Evolutionary conservation across 2,329 filamentous ascomycete genomes (phyloP).

Genomic region (Pleomassaria siparia): DNA sequence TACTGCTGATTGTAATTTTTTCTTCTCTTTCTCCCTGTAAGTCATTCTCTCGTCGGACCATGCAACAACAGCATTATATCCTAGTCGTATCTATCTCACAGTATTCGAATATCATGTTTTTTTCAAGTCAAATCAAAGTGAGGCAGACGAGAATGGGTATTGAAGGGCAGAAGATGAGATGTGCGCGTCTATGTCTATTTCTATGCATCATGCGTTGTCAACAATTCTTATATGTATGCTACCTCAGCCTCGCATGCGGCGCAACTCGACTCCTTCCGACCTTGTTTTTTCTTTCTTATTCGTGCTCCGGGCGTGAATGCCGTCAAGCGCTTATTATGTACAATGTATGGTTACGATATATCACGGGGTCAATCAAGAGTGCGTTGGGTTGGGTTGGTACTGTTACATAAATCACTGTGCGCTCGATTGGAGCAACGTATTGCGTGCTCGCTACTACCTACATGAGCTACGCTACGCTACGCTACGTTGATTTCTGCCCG

Average conservation of each 20-base stretch:
- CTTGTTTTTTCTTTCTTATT: neutral
- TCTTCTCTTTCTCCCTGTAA: neutral
- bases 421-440: no score
- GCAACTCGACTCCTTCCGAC: neutral
- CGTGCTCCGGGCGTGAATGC: neutral
- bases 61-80: conserved; percentile 16
- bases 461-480: no score
- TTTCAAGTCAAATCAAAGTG: conserved; percentile 4
- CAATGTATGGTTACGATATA: neutral
- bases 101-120: conserved; percentile 1
- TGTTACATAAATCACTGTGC: neutral
- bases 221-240: neutral
- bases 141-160: neutral
- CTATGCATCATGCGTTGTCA: neutral
- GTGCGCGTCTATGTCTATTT: neutral
- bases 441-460: no score
- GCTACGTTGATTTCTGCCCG: no score
- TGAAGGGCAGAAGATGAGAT: neutral
- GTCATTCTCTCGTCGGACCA: neutral
- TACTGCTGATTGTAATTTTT: conserved; percentile 5
- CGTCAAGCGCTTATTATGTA: neutral
- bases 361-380: no score
- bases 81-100: conserved; percentile 4
- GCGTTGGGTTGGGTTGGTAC: neutral
- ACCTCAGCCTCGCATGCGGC: neutral